Evolutionary conservation across 805 yeast species (phyloP), one percentile per base, ranked within the genome.

Genomic region (Danielia oregonensis): DNA sequence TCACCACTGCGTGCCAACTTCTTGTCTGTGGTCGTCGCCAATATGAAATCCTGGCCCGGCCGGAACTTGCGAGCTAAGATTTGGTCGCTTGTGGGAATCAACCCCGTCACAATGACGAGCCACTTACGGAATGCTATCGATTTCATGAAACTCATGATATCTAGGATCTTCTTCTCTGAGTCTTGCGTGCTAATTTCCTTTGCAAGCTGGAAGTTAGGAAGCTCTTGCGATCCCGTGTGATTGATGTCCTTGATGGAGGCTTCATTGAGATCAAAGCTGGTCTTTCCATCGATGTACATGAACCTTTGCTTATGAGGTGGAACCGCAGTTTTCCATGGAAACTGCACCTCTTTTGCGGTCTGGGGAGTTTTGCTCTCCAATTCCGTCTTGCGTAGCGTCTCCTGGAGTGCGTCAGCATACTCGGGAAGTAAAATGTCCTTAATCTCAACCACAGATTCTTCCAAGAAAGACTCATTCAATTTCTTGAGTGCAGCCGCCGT

Each of bases 301-400:
- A 72, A 93, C 42, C 96, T 67, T 63, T 88, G 89, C 55, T 93
- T 87, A 54, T 91, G 97, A 6, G 97, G 93, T 6, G 98, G 97
- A 30, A 83, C 75, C 1, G 97, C 93, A 26, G 88, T 70, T 42
- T 82, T 80, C 98, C 98, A 93, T 6, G 96, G 96, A 31, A 57
- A 65, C 7, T 54, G 34, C 1, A 85, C 75, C 17, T 84, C 84
- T 2, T 56, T 48, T 10, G 81, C 70, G 1, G 51, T 58, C 23
- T 61, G 61, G 4, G 96, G 95, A 52, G 78, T 74, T 19, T 65
- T 59, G 33, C 68, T 70, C 30, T 82, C 76, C 12, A 87, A 65
- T 51, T 86, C 96, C 5, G 65, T 65, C 12, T 61, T 57, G 48
- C 82, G 70, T 32, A 85, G 68, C 6, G 63, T 49, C 10, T 63